phyloP scores from a whole-genome alignment of 495 filamentous ascomycete species.

The Penicillium odoratum region DNA sequence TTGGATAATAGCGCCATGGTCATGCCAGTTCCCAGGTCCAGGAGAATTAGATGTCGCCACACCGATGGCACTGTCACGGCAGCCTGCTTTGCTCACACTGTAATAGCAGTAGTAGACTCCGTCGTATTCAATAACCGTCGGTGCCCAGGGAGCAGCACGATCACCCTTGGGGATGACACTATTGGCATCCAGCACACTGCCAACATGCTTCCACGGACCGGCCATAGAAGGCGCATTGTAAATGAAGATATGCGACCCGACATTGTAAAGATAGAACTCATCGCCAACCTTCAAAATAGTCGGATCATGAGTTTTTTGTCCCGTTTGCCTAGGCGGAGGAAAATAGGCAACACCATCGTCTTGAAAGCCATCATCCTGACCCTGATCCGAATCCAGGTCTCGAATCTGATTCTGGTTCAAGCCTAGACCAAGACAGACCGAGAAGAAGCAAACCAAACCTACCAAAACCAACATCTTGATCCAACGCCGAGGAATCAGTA shows the following conservation, averaged over 20 bases:
- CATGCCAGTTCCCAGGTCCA: conserved; percentile 60
- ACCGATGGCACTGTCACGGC: conserved; percentile 67
- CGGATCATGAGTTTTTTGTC: conserved; percentile 43
- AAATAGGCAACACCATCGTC: conserved; percentile 17
- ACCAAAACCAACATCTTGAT: conserved; percentile 28
- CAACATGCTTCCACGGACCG: conserved; percentile 43
- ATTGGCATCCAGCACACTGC: conserved; percentile 35
- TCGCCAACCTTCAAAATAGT: conserved; percentile 35
- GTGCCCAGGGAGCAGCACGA: conserved; percentile 54
- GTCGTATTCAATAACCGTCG: conserved; percentile 57
- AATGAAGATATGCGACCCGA: conserved; percentile 36
- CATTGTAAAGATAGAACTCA: conserved; percentile 42
- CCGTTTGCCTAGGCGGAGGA: conserved; percentile 33
- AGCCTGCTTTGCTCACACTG: conserved; percentile 65
- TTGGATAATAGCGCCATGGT: conserved; percentile 45
- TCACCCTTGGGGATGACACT: conserved; percentile 46
- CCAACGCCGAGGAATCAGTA: conserved; percentile 26
- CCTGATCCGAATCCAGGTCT: conserved; percentile 3
- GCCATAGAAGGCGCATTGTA: conserved; percentile 35
- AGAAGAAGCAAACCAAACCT: conserved; percentile 25
- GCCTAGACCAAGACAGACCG: conserved; percentile 16
- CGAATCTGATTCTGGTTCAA: conserved; percentile 10
- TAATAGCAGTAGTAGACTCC: conserved; percentile 72
- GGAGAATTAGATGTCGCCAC: conserved; percentile 65
- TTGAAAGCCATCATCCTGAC: conserved; percentile 5